A percentile compares a stretch with the other conserved stretches of the same genome.
Evolutionary conservation across 2,329 filamentous ascomycete species (phyloP).

Genomic region (Alternaria sp.): DNA sequence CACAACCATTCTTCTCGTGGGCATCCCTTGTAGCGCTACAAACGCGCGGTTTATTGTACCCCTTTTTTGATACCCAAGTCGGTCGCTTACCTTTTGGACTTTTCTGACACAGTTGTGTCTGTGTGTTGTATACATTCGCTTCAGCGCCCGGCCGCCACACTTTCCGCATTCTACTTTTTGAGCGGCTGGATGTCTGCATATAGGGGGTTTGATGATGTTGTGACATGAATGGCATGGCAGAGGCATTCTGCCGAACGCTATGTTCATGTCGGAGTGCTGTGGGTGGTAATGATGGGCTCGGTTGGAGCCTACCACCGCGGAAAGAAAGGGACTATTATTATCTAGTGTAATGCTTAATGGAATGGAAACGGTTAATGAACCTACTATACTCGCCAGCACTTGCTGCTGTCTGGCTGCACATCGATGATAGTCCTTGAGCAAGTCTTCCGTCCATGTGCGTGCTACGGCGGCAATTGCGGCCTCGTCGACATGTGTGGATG

Average conservation of each 20-base stretch:
- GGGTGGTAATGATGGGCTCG: conserved; percentile 6
- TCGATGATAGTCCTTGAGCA: no score
- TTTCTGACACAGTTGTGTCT: conserved; percentile 17
- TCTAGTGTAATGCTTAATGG: conserved; percentile 45
- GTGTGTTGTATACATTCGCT: conserved; percentile 35
- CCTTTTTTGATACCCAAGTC: conserved; percentile 44
- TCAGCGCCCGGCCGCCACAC: conserved; percentile 25
- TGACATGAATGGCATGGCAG: neutral
- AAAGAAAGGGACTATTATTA: conserved; percentile 30
- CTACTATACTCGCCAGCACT: neutral
- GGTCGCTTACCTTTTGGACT: conserved; percentile 34
- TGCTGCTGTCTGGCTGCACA: no score
- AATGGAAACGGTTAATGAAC: conserved; percentile 11
- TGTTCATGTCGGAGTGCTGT: no score
- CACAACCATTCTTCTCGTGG: conserved; percentile 17
- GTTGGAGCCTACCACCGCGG: neutral
- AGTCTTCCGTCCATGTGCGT: no score
- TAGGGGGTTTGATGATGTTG: conserved; percentile 13
- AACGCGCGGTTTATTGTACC: conserved; percentile 24
- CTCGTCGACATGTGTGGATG: no score
- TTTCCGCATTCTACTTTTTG: conserved; percentile 20
- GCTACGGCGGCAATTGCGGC: no score
- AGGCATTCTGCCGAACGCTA: no score
- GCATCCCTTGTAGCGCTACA: conserved; percentile 16
- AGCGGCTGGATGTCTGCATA: conserved; percentile 26